These are phyloP conservation scores for Takashimella koratensis DNA, from an alignment of 1,284 basidiomycete genomes.

Conservation along the genomic window DNA sequence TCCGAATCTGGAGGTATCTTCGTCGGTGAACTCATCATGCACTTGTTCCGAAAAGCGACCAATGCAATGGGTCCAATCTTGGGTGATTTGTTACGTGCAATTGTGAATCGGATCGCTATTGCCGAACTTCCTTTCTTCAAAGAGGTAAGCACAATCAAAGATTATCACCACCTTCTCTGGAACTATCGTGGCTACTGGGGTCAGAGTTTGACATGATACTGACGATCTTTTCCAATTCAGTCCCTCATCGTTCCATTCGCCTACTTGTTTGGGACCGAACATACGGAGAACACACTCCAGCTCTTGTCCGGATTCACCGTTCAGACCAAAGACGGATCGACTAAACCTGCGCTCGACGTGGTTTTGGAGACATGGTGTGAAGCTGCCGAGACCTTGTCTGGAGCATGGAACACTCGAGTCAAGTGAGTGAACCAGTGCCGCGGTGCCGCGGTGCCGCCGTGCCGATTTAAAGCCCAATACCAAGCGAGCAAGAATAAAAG, in stretches of 20 bases:
- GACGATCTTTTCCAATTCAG: too few relatives aligned
- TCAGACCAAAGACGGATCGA: conserved; percentile 51
- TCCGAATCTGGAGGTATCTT: conserved; percentile 82
- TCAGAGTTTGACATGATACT: too few relatives aligned
- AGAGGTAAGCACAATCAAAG: conserved; percentile 58
- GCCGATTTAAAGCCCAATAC: too few relatives aligned
- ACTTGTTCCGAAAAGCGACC: conserved; percentile 76
- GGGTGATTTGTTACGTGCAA: conserved; percentile 76
- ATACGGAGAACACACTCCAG: conserved; percentile 69
- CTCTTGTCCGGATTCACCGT: conserved; percentile 63
- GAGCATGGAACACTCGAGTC: conserved; percentile 84
- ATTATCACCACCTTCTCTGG: not conserved
- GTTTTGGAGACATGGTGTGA: conserved; percentile 89
- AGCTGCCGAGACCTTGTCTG: conserved; percentile 87
- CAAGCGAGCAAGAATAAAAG: too few relatives aligned
- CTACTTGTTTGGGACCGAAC: conserved; percentile 75
- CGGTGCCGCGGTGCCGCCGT: too few relatives aligned
- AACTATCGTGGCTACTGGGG: not conserved
- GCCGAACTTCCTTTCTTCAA: conserved; percentile 85
- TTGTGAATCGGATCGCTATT: conserved; percentile 71
- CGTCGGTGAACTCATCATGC: conserved; percentile 90
- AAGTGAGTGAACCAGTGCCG: conserved; percentile 52
- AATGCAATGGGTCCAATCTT: conserved; percentile 63
- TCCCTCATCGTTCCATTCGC: conserved; percentile 88
- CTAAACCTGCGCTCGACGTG: conserved; percentile 61